phyloP scores from a whole-genome alignment of 192 early-diverging fungal genomes.

The Rhizophlyctis rosea region DNA sequence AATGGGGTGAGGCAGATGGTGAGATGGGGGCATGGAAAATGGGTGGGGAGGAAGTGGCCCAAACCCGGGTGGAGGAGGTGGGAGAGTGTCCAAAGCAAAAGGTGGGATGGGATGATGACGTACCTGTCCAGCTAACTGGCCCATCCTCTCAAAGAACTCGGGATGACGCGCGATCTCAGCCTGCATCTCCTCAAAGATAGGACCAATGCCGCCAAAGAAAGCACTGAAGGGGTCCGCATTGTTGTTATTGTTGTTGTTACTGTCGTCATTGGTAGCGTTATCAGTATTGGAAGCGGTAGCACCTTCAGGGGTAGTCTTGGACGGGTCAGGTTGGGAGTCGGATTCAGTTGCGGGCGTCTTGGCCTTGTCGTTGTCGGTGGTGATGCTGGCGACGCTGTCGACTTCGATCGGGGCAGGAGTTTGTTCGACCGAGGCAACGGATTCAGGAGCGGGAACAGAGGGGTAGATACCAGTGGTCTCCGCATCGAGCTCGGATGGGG shows the following conservation, averaged over 20 bases:
- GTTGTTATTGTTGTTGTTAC: neutral
- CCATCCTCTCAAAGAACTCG: neutral
- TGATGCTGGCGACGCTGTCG: too few relatives aligned
- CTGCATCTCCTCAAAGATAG: neutral
- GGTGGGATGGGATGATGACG: too few relatives aligned
- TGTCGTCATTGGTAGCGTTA: too few relatives aligned
- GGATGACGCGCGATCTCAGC: neutral
- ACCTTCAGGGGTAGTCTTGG: neutral
- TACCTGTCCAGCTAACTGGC: neutral
- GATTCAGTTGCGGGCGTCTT: neutral
- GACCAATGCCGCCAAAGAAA: neutral
- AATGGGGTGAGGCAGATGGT: too few relatives aligned
- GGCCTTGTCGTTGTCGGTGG: neutral
- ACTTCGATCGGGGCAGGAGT: neutral
- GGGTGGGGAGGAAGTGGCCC: too few relatives aligned
- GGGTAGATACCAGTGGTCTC: neutral
- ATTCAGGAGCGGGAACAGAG: neutral
- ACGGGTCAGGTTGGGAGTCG: neutral
- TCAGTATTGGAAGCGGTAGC: neutral
- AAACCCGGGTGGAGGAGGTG: too few relatives aligned
- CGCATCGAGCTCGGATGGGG: neutral
- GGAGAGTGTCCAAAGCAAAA: too few relatives aligned
- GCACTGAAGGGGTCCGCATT: neutral
- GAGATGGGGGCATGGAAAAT: too few relatives aligned
- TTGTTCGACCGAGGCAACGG: neutral